Evolutionary conservation across 1,284 basidiomycete genomes (phyloP), one percentile per base, ranked within the genome.

Genomic region (Cryptococcus depauperatus): DNA sequence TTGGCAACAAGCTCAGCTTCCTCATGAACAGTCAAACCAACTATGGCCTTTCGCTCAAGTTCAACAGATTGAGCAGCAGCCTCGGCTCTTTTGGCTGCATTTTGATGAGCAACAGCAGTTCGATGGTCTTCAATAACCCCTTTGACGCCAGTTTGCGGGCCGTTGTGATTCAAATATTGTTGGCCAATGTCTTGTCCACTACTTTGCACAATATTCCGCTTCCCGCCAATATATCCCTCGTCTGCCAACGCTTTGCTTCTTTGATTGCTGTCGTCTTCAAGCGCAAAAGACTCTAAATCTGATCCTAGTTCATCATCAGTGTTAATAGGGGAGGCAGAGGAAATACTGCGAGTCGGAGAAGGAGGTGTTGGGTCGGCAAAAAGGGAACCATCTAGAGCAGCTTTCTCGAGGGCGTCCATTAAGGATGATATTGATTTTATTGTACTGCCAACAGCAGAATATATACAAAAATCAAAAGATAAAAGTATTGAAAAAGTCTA

Each of bases 101-200:
- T 21, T 14, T 40, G 16, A 29, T 39, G 28, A 0, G 44, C 41
- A 1, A 49, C 21, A 22, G 33, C 44, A 3, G 56, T 56, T 37
- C 48, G 43, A 14, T 58, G 50, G 51, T 69, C 69, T 26, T 48
- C 48, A 4, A 69, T 46, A 8, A 71, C 69, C 14, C 68, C 69
- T 45, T 71, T 71, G 0, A 60, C 59, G 14, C 69, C 69, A 4
- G 69, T 71, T 38, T 59, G 56, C 2, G 58, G 46, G 13, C 60
- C 60, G 32, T 46, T 52, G 33, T 50, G 52, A 27, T 44, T 45
- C 22, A 41, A 26, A 27, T 35, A 23, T 18, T 19, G n/a, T 22
- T 29, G 21, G 21, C 26, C 21, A 22, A 22, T 14, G 18, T 19
- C 37, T 21, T 21, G 0, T 26, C n/a, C 22, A 30, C 28, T 10